phyloP scores from a whole-genome alignment of 139 green algal genomes.

The Zygnema cylindricum region DNA sequence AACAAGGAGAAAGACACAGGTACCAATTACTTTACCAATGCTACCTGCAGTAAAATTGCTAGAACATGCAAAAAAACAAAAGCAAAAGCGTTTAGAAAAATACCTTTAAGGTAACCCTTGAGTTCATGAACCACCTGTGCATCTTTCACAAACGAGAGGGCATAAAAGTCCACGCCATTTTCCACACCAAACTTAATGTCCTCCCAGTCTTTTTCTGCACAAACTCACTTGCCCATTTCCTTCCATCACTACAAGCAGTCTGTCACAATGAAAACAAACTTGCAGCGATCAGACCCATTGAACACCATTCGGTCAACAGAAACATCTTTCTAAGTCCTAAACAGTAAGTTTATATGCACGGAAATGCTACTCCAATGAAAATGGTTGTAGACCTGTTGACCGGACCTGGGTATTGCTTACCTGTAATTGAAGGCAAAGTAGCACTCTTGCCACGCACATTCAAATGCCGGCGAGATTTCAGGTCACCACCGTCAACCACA shows the following conservation, averaged over 20 bases:
- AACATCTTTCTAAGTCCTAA: too few relatives aligned
- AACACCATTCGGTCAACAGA: neutral
- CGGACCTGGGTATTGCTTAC: too few relatives aligned
- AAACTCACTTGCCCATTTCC: neutral
- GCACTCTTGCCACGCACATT: conserved; percentile 66
- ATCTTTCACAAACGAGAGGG: conserved; percentile 65
- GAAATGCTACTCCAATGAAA: too few relatives aligned
- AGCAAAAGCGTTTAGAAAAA: too few relatives aligned
- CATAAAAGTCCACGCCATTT: conserved; percentile 64
- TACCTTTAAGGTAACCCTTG: conserved; percentile 57
- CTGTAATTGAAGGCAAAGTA: conserved; percentile 64
- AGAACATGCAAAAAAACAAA: too few relatives aligned
- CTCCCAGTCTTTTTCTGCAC: conserved; percentile 64
- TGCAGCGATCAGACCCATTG: neutral
- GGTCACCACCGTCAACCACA: conserved; percentile 62
- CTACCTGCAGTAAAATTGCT: too few relatives aligned
- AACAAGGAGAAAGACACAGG: too few relatives aligned
- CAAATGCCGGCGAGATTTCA: conserved; percentile 63
- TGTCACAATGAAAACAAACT: neutral
- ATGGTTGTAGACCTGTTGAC: too few relatives aligned
- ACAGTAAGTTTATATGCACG: too few relatives aligned
- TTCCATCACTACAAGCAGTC: neutral
- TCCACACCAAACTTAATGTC: conserved; percentile 66
- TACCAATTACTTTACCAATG: too few relatives aligned
- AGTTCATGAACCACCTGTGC: conserved; percentile 63